Evolutionary conservation across 2,329 filamentous ascomycete species (phyloP).

Genomic region (Dothidotthia symphoricarpi): DNA sequence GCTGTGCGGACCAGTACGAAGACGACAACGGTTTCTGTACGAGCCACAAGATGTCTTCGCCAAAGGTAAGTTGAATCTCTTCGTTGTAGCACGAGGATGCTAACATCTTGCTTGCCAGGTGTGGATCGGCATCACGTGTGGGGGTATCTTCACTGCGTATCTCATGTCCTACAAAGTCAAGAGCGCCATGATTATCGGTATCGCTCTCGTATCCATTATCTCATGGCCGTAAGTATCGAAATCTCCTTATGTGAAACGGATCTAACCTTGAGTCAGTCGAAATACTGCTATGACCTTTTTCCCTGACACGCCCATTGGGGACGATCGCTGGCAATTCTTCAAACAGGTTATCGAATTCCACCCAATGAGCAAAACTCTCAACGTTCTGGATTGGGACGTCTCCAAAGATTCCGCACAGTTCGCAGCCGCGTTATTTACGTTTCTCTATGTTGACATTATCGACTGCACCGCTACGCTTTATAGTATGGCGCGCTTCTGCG

Average conservation of each 20-base stretch:
- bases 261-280: conserved; percentile 45
- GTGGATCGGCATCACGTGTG: conserved; percentile 87
- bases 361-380: conserved; percentile 66
- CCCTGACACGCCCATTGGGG: conserved; percentile 65
- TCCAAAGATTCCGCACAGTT: conserved; percentile 68
- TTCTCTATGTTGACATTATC: conserved; percentile 88
- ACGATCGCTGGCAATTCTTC: conserved; percentile 77
- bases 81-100: conserved; percentile 3
- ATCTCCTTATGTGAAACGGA: background rate
- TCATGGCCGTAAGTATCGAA: conserved; percentile 65
- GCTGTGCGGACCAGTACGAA: conserved; percentile 61
- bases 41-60: conserved; percentile 74
- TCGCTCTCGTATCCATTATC: conserved; percentile 78
- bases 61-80: conserved; percentile 48
- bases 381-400: conserved; percentile 72
- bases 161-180: conserved; percentile 84
- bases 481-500: conserved; percentile 82
- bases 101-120: conserved; percentile 46
- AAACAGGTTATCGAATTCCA: conserved; percentile 81
- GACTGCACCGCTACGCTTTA: conserved; percentile 86
- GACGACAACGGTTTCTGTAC: conserved; percentile 59
- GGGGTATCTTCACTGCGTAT: conserved; percentile 74
- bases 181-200: conserved; percentile 79
- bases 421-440: conserved; percentile 78
- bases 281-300: conserved; percentile 75